phyloP scores from a whole-genome alignment of 176 grass and related monocot species.

The Oryza officinalis region DNA sequence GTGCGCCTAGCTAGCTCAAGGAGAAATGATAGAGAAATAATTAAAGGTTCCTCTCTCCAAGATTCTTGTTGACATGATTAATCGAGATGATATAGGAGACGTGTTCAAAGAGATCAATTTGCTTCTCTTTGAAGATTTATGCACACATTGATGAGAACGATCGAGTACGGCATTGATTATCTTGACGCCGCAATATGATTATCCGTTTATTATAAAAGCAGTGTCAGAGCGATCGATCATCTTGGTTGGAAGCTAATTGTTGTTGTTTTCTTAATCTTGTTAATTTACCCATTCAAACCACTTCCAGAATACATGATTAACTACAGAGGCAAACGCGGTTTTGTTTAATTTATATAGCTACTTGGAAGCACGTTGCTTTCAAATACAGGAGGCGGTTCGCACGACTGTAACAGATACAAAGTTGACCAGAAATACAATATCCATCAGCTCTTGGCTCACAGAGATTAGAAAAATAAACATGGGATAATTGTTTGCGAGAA shows the following conservation, averaged over 20 bases:
- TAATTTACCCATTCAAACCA: not conserved
- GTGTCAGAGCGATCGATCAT: not conserved
- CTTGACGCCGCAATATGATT: not conserved
- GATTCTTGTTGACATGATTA: not conserved
- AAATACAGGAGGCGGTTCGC: not conserved
- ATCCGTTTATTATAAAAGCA: not conserved
- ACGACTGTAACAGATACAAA: not conserved
- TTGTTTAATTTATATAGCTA: not conserved
- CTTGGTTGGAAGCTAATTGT: not conserved
- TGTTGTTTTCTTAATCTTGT: not conserved
- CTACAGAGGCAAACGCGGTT: not conserved
- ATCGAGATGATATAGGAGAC: not conserved
- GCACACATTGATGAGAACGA: not conserved
- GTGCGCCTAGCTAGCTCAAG: not conserved
- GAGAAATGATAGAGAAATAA: not conserved
- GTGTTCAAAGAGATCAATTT: not conserved
- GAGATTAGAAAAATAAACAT: not conserved
- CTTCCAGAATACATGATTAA: constrained; percentile 1
- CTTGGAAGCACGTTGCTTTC: constrained; percentile 33
- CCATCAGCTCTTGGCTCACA: not conserved
- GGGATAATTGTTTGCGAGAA: not conserved
- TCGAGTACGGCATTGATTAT: not conserved
- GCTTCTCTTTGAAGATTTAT: not conserved
- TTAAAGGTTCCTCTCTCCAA: not conserved
- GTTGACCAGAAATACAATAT: not conserved